These are phyloP conservation scores for Tylopilus vinaceipallidus DNA, from an alignment of 768 basidiomycete genomes.

Conservation along the genomic window DNA sequence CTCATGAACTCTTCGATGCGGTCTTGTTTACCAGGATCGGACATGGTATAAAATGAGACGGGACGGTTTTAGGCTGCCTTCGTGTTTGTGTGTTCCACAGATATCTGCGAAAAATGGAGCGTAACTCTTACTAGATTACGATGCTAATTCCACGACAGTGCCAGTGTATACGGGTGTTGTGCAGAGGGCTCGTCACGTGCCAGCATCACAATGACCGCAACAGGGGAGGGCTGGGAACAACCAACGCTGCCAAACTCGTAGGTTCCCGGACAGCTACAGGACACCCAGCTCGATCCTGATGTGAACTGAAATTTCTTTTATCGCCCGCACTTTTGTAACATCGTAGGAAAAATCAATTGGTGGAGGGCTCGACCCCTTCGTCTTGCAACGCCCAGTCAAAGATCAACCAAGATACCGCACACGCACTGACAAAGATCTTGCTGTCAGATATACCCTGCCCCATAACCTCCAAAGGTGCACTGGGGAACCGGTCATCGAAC, in stretches of 20 bases:
- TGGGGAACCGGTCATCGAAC: slow-evolving; percentile 48
- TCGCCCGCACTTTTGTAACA: slow-evolving; percentile 43
- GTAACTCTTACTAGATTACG: too few species aligned
- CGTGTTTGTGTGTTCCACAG: too few species aligned
- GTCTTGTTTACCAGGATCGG: slow-evolving; percentile 7
- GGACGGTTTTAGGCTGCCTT: too few species aligned
- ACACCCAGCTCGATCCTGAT: slow-evolving; percentile 46
- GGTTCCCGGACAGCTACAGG: slow-evolving; percentile 40
- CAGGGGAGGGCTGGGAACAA: slow-evolving; percentile 35
- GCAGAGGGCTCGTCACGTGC: too few species aligned
- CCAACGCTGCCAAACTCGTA: slow-evolving; percentile 42
- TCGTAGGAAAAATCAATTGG: slow-evolving; percentile 47
- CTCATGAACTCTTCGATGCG: slow-evolving; percentile 23
- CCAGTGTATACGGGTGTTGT: too few species aligned
- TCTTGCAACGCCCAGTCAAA: too few species aligned
- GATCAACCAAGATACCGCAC: too few species aligned
- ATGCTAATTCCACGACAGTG: too few species aligned
- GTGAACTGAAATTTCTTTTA: slow-evolving; percentile 50
- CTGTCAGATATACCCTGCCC: slow-evolving; percentile 52
- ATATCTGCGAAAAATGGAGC: too few species aligned
- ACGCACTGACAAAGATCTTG: slow-evolving; percentile 23
- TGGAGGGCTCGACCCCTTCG: slow-evolving; percentile 46
- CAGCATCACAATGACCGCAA: too few species aligned
- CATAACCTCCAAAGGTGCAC: slow-evolving; percentile 49
- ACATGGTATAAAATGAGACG: slow-evolving; percentile 5